Percentiles rank a stretch among this genome's conserved stretches.
phyloP scores from a whole-genome alignment of 2,329 filamentous ascomycete genomes.

The Magnaporthiopsis rhizophila region DNA sequence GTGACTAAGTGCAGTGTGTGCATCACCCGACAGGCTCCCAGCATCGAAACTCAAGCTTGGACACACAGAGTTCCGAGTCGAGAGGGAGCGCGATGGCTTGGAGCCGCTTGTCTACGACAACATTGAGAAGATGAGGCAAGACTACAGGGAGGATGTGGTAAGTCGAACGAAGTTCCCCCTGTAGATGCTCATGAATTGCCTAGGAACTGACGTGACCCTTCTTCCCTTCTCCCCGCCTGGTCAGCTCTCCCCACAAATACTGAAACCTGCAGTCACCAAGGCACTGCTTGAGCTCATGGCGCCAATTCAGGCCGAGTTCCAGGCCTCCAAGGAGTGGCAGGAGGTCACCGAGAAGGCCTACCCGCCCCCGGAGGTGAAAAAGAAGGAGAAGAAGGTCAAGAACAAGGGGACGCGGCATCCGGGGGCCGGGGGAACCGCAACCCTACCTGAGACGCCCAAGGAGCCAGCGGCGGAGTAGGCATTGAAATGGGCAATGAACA shows the following conservation, averaged over 20 bases:
- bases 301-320: constrained; percentile 69
- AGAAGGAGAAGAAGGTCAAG: constrained; percentile 28
- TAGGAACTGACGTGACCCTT: constrained; percentile 12
- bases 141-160: constrained; percentile 74
- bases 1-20: background rate
- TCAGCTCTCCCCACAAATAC: constrained; percentile 71
- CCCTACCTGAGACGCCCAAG: constrained; percentile 6
- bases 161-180: constrained; percentile 21
- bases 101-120: constrained; percentile 75
- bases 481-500: background rate
- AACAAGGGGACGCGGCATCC: constrained; percentile 18
- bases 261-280: constrained; percentile 76
- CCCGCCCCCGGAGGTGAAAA: constrained; percentile 58
- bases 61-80: constrained; percentile 58
- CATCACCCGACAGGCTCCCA: constrained; percentile 42
- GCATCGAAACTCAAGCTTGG: constrained; percentile 54
- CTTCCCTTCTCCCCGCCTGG: background rate
- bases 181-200: constrained; percentile 1
- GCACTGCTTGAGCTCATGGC: constrained; percentile 66
- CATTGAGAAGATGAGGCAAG: constrained; percentile 66
- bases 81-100: constrained; percentile 52
- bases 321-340: constrained; percentile 71
- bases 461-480: constrained; percentile 1
- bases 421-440: constrained; percentile 8
- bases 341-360: constrained; percentile 71